Evolutionary conservation across 805 yeast species (phyloP).

Genomic region (Wickerhamiella kurtzmanii): DNA sequence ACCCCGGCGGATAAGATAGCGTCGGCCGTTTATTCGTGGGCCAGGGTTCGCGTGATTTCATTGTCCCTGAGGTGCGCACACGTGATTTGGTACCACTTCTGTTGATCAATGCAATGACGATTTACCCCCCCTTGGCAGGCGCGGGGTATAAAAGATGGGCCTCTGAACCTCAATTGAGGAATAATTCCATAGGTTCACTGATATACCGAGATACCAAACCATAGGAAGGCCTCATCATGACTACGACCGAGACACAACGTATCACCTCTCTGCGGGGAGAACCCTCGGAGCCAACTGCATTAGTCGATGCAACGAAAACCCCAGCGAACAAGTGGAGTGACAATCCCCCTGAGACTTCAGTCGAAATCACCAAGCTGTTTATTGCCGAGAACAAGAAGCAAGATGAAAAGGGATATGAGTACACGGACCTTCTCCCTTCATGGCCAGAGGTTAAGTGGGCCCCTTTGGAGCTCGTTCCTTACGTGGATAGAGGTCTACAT

Average conservation of each 20-base stretch:
- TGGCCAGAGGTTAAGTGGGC: slow-evolving; percentile 25
- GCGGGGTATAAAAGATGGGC: not conserved
- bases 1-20: not conserved
- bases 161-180: not conserved
- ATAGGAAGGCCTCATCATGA: not conserved
- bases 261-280: not conserved
- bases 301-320: not conserved
- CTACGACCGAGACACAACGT: not conserved
- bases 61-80: not conserved
- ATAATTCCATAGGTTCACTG: not conserved
- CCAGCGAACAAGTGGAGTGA: not conserved
- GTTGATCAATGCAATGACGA: not conserved
- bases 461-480: slow-evolving; percentile 17
- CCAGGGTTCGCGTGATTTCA: not conserved
- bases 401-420: slow-evolving; percentile 18
- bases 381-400: slow-evolving; percentile 2
- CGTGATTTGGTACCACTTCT: not conserved
- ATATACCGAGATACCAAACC: not conserved
- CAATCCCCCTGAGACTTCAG: not conserved
- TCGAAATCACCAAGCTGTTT: slow-evolving; percentile 1
- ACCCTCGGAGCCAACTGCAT: not conserved
- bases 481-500: slow-evolving; percentile 19
- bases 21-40: not conserved
- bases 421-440: slow-evolving; percentile 21
- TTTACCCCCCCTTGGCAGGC: not conserved